Base-by-base conservation (phyloP, 441 rosid genomes). In the Adansonia grandidieri region DNA sequence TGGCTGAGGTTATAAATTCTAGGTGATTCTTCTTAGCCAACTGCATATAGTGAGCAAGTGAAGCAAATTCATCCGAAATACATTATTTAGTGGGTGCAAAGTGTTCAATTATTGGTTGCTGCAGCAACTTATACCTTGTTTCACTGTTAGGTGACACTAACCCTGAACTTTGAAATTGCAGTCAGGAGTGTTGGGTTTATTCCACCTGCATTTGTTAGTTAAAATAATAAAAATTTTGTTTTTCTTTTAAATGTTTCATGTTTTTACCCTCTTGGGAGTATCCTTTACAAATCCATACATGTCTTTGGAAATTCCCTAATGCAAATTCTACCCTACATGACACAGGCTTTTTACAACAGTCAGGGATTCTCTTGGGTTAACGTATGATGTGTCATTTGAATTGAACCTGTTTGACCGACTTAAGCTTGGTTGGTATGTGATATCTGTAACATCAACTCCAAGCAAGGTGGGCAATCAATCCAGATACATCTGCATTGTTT, bases 351-450 rank as follows among this genome's bases (percentile, higher is more conserved):
- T 97, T 85, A 97, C 99, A 63, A 90, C 99, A 19, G 99, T 97
- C 48, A 81, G 98, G 78, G 98, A 97, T 81, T 95, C 99, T 79
- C 98, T 95, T 84, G 99, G 99, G 81, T 89, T 97, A 87, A 97
- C 98, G 74, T 97, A 97, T 74, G 99, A 97, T 81, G 98, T 97
- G 32, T 97, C 99, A 66, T 97, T 97, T 80, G 99, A 97, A 89
- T 88, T 97, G 73, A 95, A 93, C 89, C 89, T 97, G 73, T 95
- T 95, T 82, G 99, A 97, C 82, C 91, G 96, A 86, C 93, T 97
- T 77, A 89, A 91, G 75, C 98, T 97, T 75, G 99, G 99, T 66
- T 97, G 99, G 99, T 97, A 94, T 88, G 99, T 97, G 83, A 84
- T 97, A 84, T 95, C 98, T 73, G 99, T 97, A 65, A 97, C 99